Evolutionary conservation across 495 filamentous ascomycete species (phyloP).

Genomic region (Hypoxylon rickii): DNA sequence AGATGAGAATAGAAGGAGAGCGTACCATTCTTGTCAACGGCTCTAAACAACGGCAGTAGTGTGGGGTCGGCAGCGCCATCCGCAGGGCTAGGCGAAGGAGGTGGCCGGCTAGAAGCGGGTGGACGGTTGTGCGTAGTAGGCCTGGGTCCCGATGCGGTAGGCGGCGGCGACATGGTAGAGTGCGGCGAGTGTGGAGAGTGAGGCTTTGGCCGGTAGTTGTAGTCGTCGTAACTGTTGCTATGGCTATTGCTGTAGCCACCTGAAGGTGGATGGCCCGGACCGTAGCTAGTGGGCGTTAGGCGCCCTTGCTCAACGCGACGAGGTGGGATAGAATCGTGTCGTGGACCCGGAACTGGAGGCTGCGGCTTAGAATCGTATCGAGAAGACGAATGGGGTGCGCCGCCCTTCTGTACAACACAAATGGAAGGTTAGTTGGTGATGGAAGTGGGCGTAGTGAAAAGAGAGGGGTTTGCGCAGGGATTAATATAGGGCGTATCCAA

Average conservation of each 20-base stretch:
- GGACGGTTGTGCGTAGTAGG: conserved; percentile 57
- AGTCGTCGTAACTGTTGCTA: conserved; percentile 22
- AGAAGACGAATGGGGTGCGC: conserved; percentile 29
- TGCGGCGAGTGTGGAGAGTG: too few relatives aligned
- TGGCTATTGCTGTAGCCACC: conserved; percentile 18
- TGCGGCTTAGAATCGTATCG: conserved; percentile 48
- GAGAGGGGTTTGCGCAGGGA: conserved; percentile 23
- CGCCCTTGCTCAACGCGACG: conserved; percentile 40
- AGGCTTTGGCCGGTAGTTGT: conserved; percentile 32
- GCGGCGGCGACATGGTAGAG: conserved; percentile 44
- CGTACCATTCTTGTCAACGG: conserved; percentile 82
- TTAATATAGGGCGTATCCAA: conserved; percentile 10
- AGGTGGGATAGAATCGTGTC: conserved; percentile 37
- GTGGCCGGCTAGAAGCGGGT: conserved; percentile 62
- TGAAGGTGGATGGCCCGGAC: conserved; percentile 35
- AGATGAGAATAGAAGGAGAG: not conserved
- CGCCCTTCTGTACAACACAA: conserved; percentile 47
- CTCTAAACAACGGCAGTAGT: conserved; percentile 84
- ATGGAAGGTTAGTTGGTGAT: conserved; percentile 19
- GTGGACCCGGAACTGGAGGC: conserved; percentile 22
- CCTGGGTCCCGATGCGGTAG: conserved; percentile 50
- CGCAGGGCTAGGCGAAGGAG: conserved; percentile 64
- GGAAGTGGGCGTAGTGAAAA: conserved; percentile 5
- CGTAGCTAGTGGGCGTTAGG: conserved; percentile 40
- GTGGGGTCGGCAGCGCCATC: conserved; percentile 69